These are phyloP conservation scores for Trametes villosa DNA, from an alignment of 768 basidiomycete species.

Conservation along the genomic window DNA sequence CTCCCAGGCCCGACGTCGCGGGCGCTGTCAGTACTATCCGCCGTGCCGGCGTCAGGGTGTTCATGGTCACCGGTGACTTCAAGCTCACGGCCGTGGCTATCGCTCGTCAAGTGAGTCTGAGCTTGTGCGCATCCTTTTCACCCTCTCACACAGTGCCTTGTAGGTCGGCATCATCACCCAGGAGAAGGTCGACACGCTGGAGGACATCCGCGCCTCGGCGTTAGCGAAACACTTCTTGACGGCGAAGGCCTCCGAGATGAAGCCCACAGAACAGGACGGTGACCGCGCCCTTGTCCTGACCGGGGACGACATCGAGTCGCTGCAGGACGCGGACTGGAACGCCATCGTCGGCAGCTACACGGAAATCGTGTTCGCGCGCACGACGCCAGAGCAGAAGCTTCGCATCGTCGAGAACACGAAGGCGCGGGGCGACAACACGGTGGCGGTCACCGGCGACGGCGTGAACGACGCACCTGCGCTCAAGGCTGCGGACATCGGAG, in stretches of 20 bases:
- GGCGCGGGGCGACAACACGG: constrained; percentile 52
- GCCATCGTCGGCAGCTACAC: constrained; percentile 43
- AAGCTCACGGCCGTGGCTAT: constrained; percentile 65
- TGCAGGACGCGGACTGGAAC: constrained; percentile 46
- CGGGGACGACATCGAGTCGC: constrained; percentile 46
- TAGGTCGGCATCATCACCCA: constrained; percentile 50
- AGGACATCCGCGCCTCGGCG: constrained; percentile 31
- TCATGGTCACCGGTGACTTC: constrained; percentile 68
- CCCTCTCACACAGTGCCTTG: background rate
- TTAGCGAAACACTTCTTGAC: constrained; percentile 26
- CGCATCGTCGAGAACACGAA: constrained; percentile 66
- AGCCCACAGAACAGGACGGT: constrained; percentile 43
- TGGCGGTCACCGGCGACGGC: constrained; percentile 71
- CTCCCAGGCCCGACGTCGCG: constrained; percentile 57
- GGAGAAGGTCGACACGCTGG: constrained; percentile 40
- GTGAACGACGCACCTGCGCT: constrained; percentile 64
- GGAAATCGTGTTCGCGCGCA: constrained; percentile 64
- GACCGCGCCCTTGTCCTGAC: constrained; percentile 47
- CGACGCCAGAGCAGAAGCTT: constrained; percentile 67
- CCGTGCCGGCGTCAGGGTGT: constrained; percentile 62
- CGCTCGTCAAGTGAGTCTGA: constrained; percentile 63
- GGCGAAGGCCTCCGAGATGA: constrained; percentile 31
- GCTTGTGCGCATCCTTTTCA: constrained; percentile 41
- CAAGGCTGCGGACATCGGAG: constrained; percentile 64
- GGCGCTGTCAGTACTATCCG: constrained; percentile 56